Evolutionary conservation across 2,329 filamentous ascomycete genomes (phyloP), one percentile per base, ranked within the genome.

Genomic region (Trematosphaeria pertusa): DNA sequence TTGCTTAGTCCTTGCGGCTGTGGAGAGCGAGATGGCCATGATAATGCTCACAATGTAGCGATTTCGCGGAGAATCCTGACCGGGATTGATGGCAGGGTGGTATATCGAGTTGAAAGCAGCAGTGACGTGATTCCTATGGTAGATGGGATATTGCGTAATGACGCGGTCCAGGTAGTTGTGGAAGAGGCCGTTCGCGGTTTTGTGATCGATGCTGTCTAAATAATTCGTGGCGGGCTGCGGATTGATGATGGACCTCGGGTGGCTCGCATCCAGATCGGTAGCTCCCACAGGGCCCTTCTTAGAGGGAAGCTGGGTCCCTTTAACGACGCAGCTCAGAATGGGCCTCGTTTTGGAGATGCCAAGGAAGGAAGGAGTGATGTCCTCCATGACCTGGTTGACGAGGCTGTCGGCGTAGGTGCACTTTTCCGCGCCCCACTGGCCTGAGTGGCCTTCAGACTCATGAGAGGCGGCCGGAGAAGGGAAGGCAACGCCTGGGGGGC

Each of bases 101-200:
- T 67, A 70, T 32, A 70, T 65, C 24, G 62, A 62, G 30, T 67
- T 65, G 50, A 69, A 69, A 2, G 68, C 66, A 19, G 57, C 61
- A 0, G 58, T 65, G 2, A 70, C 61, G 43, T 71, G 64, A 15
- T 58, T 64, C 2, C 64, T 49, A 33, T 71, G 67, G 35, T 69
- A 71, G 21, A 71, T 71, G n/a, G 68, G 68, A 44, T 70, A 70
- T 44, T 69, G 67, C 5, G 67, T 66, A 40, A 70, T 67, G 39
- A 70, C 58, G 15, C 64, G 61, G 32, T 68, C 61, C 15, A 68
- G 48, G 40, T 69, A 71, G 42, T 64, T 69, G 26, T 62, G 53
- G 39, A 70, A 59, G 6, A 71, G 52, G 31, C 63, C 64, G 24
- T 56, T 61, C 32, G 68, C 68, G 7, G 61, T 65, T 14, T 67